phyloP scores from a whole-genome alignment of 2,329 filamentous ascomycete genomes.

The Calonectria naviculata region DNA sequence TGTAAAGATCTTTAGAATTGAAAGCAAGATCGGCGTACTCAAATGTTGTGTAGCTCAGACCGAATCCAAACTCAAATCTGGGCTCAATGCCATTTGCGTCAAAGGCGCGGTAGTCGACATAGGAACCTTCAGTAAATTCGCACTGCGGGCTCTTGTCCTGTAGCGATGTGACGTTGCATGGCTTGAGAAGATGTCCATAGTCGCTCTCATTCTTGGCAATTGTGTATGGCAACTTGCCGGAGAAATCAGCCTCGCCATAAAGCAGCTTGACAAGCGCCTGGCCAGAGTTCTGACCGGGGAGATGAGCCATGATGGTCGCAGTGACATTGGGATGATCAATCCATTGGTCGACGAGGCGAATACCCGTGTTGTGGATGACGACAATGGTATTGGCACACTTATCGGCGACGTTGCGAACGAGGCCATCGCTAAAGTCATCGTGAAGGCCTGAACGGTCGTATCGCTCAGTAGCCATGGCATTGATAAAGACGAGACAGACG shows the following conservation, averaged over 20 bases:
- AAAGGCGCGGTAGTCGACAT: conserved; percentile 74
- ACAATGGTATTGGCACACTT: conserved; percentile 74
- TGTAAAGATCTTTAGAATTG: not conserved
- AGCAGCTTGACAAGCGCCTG: conserved; percentile 64
- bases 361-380: conserved; percentile 71
- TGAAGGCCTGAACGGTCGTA: conserved; percentile 73
- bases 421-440: conserved; percentile 73
- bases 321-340: not conserved
- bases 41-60: conserved; percentile 75
- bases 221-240: conserved; percentile 72
- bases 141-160: conserved; percentile 39
- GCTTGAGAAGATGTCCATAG: conserved; percentile 46
- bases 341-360: conserved; percentile 47
- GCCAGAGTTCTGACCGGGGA: conserved; percentile 60
- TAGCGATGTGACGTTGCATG: not conserved
- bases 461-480: conserved; percentile 81
- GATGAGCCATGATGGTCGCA: conserved; percentile 67
- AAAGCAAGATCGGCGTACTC: conserved; percentile 44
- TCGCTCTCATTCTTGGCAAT: conserved; percentile 64
- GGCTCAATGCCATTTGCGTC: conserved; percentile 67
- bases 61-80: conserved; percentile 73
- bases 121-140: conserved; percentile 69
- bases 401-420: conserved; percentile 68
- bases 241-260: conserved; percentile 66
- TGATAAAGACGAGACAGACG: conserved; percentile 86